Base-by-base conservation (phyloP, 2,329 filamentous ascomycete genomes). In the Clarireedia paspali region DNA sequence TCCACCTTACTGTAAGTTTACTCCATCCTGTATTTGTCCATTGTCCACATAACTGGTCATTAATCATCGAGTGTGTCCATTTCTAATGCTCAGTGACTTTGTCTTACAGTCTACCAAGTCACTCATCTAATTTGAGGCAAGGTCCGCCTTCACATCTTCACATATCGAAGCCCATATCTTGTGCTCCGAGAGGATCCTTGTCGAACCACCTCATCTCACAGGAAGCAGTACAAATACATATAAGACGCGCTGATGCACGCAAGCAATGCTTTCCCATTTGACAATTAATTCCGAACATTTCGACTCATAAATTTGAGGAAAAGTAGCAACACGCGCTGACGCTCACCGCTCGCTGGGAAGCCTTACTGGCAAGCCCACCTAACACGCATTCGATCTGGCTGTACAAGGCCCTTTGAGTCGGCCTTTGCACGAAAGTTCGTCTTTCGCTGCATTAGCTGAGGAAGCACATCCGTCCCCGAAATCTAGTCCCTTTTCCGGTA, bases 301-400 rank as follows among this genome's bases (percentile, higher is more conserved):
- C 47, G 57, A 63, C 55, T 59, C 51, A 60, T 51, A 53, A 57
- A 53, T 56, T 59, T 63, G 47, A 57, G 57, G 63, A 64, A 62
- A 67, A 57, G 30, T 36, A 55, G 53, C 52, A 58, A 48, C 38
- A 57, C 51, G 56, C 51, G 56, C 59, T 64, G 59, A 60, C 56
- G 26, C 53, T 61, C 57, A 62, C 58, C 61, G 60, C 59, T 61
- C 59, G 55, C 55, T 60, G 60, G 61, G 57, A 64, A 56, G 59
- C 60, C 62, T 62, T 53, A 62, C 62, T 64, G 62, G 64, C 61
- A 64, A 57, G 59, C 62, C 59, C 57, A 61, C 55, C 57, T 24
- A 50, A 57, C 42, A 58, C 42, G 50, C 47, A 59, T 64, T 70
- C 71, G 69, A 66, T 67, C 70, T 73, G 72, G 71, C 71, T 70